Base-by-base conservation (phyloP, 2,329 filamentous ascomycete genomes). In the Alternaria tenuissima region DNA sequence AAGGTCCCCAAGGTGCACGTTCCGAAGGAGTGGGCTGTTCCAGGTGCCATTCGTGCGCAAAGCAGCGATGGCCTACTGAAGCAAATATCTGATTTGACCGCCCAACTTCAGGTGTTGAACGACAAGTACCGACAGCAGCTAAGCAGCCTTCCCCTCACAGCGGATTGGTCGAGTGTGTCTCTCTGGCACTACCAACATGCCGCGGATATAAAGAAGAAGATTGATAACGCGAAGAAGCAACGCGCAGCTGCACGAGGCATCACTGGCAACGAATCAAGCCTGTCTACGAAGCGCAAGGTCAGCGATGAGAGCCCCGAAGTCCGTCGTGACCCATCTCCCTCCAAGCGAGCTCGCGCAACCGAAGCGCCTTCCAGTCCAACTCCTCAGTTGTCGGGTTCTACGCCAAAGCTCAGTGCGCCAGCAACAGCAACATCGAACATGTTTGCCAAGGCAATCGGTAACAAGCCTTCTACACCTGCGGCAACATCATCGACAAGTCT, bases 241-340 rank as follows among this genome's bases (percentile, higher is more conserved):
- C 69, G 63, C 5, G 74, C 75, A 14, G 49, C 60, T 2, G 64
- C 62, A 6, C 75, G 71, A 46, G 75, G 75, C 1, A 57, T 77
- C 43, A 76, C 74, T 38, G 74, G 75, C 8, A 61, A 66, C 28
- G 75, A 77, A 52, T 74, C 74, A 4, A 62, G 61, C 7, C 47
- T 77, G 24, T 77, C 74, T n/a, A 75, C 69, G 2, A 76, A 77
- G 59, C 75, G 74, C 39, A 76, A 74, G 55, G 65, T 61, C 9
- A 65, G 54, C 16, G 68, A 71, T 7, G 65, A 64, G 5, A 61
- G 43, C 24, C 53, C 38, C 11, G 67, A 68, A 16, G 11, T 41
- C 7, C 66, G 64, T 6, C 65, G 64, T 5, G 61, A 71, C 44
- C 54, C 64, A 20, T 66, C 65, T 41, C 65, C 72, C 3, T 64